Conservation (phyloP, 441 rosid species). For the Pelargonium myrrhifolium region DNA sequence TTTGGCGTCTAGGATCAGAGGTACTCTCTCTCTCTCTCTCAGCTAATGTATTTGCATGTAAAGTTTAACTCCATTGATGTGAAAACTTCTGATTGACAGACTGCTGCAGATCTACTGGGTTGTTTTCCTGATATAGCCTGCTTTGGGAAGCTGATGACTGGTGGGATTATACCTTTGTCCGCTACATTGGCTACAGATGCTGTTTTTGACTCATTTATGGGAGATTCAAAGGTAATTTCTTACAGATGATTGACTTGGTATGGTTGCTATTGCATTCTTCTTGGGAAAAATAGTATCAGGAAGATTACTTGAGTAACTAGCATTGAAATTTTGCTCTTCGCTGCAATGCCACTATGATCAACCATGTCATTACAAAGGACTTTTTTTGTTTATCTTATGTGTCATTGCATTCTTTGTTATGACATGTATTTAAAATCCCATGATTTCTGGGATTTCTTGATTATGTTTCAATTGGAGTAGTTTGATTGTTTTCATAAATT, state of each 20-base stretch:
- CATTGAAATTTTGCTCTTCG: neutral
- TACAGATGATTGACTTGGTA: neutral
- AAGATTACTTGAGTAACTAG: neutral
- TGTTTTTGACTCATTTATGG: constrained; percentile 65
- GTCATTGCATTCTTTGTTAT: neutral
- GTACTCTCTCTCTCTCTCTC: constrained; percentile 21
- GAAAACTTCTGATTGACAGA: constrained; percentile 33
- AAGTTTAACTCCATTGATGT: constrained; percentile 17
- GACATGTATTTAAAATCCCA: neutral
- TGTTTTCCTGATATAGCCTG: constrained; percentile 90
- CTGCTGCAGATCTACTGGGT: constrained; percentile 70
- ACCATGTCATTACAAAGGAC: neutral
- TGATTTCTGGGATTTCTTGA: too few relatives aligned
- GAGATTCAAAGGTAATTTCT: constrained; percentile 59
- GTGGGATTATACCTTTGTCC: constrained; percentile 85
- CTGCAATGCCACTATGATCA: neutral
- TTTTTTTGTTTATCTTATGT: neutral
- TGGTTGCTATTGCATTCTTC: neutral
- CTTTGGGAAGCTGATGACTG: constrained; percentile 86
- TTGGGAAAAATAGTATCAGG: neutral
- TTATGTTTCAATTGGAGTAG: too few relatives aligned
- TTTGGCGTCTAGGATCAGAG: constrained; percentile 96
- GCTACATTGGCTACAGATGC: constrained; percentile 69
- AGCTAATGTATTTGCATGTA: neutral
- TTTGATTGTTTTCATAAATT: too few relatives aligned